Base-by-base conservation (phyloP, 441 rosid genomes). In the Manihot esculenta region DNA sequence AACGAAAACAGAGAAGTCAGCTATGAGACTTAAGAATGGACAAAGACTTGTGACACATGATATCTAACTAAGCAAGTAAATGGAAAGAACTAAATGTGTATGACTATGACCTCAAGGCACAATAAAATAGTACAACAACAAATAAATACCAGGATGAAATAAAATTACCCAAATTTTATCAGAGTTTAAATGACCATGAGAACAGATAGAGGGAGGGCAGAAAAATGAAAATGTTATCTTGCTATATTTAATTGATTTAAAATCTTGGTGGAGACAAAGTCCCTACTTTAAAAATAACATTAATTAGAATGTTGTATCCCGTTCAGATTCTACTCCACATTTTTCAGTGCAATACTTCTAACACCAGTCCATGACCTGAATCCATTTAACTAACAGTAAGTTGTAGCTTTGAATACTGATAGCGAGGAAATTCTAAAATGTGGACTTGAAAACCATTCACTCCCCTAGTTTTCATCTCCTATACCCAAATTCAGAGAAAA, bases 21-120 rank as follows among this genome's bases (percentile, higher is more conserved):
- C 51, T 44, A 24, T 74, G 45, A 66, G 51, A 70, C 66, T 33
- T n/a, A 26, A 53, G 26, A 73, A 71, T 27, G 47, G 66, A 17
- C n/a, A 60, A 45, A 54, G 50, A 60, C 30, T 23, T 35, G 5
- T 49, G 18, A 2, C 56, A 23, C 23, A 41, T 17, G 17, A 30
- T 21, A 30, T 47, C 35, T 65, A 47, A 69, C 56, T 13, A 66
- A 56, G 41, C 0, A 35, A 35, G 11, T 20, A 13, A 53, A 5
- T 10, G 23, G 54, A 33, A 65, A 42, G 8, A 33, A 51, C 11
- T 20, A 17, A 35, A 20, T 41, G 24, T 9, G 23, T n/a, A 45
- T 3, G 27, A 50, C n/a, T 48, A n/a, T 58, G 23, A 70, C n/a
- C n/a, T n/a, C n/a, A n/a, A n/a, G n/a, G 33, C 13, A 64, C 56